Base-by-base conservation (phyloP, 2,329 filamentous ascomycete species). In the Calonectria montana region DNA sequence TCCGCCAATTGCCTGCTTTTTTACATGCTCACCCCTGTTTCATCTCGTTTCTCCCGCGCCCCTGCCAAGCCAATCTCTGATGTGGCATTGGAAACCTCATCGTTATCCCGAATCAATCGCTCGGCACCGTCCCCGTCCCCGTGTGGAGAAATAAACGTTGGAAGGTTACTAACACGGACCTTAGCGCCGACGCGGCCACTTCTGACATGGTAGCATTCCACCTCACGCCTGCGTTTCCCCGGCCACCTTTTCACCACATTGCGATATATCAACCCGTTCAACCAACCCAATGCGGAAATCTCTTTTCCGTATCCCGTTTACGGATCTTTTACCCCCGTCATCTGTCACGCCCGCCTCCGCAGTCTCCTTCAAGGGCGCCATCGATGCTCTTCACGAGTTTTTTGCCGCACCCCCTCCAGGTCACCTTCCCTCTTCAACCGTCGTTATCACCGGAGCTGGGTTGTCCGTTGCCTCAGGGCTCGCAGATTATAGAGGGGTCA, bases 381-480 rank as follows among this genome's bases (percentile, higher is more conserved):
- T 98, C 73, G 89, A 91, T 37, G 95, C 96, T 4, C 88, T 99
- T 59, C 86, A 90, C 35, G 87, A 90, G 69, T 98, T 99, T 85
- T 88, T 99, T 73, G 88, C 89, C 63, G 86, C 92, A 7, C 88
- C 90, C 21, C 84, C 90, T 18, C 86, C 89, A 13, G 80, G 81
- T 8, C 84, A 86, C 55, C 84, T 90, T 21, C 85, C 86, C 23
- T 79, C 85, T 41, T 83, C 83, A 29, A 88, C 87, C 12, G 86
- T 87, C 67, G 84, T 88, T 78, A 87, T 87, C 85, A 92, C 96
- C 0, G 97, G 97, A 13, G 97, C 97, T 3, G 97, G 97, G 3
- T 94, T 99, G 63, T 98, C 95, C 1, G 96, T 98, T 10, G 94
- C 96, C 4, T 98, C 95, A 13, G 97, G 97, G 0, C 88, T 99